phyloP scores from a whole-genome alignment of 106 monocot species.

The Alisma plantagoaquatica region DNA sequence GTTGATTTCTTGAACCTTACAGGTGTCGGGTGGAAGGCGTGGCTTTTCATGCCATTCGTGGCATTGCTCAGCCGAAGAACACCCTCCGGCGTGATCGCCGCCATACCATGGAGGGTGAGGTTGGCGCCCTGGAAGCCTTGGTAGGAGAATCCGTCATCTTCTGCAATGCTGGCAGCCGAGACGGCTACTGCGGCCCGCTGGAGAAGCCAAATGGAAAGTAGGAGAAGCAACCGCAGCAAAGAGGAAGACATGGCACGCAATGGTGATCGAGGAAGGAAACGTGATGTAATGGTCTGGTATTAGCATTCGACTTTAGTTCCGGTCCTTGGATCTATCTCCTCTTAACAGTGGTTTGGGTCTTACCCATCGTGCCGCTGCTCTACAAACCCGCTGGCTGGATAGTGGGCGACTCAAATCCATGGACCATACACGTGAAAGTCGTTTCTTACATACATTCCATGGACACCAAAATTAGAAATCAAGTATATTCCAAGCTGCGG shows the following conservation, averaged over 20 bases:
- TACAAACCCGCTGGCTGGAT: no score
- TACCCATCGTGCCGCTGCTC: no score
- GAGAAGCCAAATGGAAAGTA: background rate
- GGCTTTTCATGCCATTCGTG: background rate
- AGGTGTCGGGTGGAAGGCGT: constrained; percentile 7
- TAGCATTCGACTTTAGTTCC: no score
- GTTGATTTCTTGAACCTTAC: constrained; percentile 10
- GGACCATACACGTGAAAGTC: no score
- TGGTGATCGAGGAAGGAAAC: background rate
- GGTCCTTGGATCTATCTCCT: no score
- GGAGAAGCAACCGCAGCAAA: background rate
- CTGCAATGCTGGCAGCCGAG: background rate
- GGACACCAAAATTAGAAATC: no score
- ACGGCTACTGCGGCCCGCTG: background rate
- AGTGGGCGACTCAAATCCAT: no score
- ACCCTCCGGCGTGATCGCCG: constrained; percentile 8
- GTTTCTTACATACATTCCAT: no score
- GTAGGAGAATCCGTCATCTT: constrained; percentile 5
- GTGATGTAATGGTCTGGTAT: no score
- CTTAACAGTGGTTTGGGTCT: no score
- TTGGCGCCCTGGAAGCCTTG: constrained; percentile 8
- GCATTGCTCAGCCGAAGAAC: constrained; percentile 6
- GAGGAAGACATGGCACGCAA: background rate
- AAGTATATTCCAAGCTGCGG: no score
- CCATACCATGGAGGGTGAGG: constrained; percentile 8